phyloP scores from a whole-genome alignment of 2,329 filamentous ascomycete genomes.

The Blastomyces emzantsi region DNA sequence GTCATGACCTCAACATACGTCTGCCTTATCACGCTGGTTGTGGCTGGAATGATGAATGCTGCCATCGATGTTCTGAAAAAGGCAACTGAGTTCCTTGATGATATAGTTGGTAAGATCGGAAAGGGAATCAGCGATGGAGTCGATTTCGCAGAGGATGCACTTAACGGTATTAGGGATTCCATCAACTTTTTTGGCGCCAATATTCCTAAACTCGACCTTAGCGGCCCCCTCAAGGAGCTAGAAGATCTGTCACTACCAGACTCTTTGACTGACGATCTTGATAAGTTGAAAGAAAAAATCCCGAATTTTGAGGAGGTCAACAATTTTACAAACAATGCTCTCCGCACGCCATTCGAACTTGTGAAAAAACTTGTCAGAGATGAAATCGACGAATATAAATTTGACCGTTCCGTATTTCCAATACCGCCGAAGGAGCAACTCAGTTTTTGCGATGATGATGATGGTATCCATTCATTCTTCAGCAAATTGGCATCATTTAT shows the following conservation, averaged over 20 bases:
- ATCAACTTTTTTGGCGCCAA: slow-evolving; percentile 48
- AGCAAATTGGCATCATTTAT: slow-evolving; percentile 57
- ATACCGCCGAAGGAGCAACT: slow-evolving; percentile 74
- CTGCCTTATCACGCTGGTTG: slow-evolving; percentile 76
- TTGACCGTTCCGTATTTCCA: slow-evolving; percentile 70
- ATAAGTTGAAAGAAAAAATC: slow-evolving; percentile 65
- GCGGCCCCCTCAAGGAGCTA: slow-evolving; percentile 54
- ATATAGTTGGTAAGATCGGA: slow-evolving; percentile 40
- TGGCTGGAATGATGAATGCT: slow-evolving; percentile 68
- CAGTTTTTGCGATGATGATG: slow-evolving; percentile 80
- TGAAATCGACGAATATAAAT: slow-evolving; percentile 62
- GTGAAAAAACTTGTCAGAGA: slow-evolving; percentile 65
- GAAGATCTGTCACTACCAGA: slow-evolving; percentile 60
- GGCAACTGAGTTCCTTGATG: slow-evolving; percentile 52
- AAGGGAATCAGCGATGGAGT: slow-evolving; percentile 37
- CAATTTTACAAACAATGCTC: slow-evolving; percentile 66
- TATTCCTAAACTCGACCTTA: slow-evolving; percentile 55
- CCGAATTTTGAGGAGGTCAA: slow-evolving; percentile 77
- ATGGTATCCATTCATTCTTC: slow-evolving; percentile 78
- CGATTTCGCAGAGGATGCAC: slow-evolving; percentile 45
- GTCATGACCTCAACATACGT: slow-evolving; percentile 84
- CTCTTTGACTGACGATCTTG: slow-evolving; percentile 58
- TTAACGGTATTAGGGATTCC: slow-evolving; percentile 44
- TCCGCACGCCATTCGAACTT: slow-evolving; percentile 71
- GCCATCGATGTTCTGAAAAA: slow-evolving; percentile 54